Percentiles rank a stretch among this genome's conserved stretches.
Evolutionary conservation across 2,329 filamentous ascomycete species (phyloP).

Genomic region (Aureobasidium sp.): DNA sequence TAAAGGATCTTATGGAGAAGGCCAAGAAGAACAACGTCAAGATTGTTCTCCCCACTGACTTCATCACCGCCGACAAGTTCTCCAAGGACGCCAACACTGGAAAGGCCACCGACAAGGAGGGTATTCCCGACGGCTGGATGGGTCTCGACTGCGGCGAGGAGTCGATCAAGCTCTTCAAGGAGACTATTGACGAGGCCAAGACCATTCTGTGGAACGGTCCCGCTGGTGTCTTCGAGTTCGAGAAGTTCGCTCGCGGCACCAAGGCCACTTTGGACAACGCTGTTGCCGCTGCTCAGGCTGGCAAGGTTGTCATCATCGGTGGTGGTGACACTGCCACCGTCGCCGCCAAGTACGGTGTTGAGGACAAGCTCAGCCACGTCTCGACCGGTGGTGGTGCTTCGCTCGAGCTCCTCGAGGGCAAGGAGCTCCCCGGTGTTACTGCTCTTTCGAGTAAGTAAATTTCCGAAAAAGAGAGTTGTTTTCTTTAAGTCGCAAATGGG

Average conservation of each 20-base stretch:
- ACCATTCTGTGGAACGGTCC: constrained; percentile 99
- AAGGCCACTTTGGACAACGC: constrained; percentile 93
- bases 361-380: constrained; percentile 98
- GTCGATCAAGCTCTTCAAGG: constrained; percentile 88
- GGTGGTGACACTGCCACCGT: constrained; percentile 99
- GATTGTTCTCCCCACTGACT: constrained; percentile 94
- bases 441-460: constrained; percentile 83
- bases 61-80: constrained; percentile 97
- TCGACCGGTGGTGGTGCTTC: constrained; percentile 97
- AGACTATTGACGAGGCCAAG: constrained; percentile 87
- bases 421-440: constrained; percentile 93
- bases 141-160: constrained; percentile 95
- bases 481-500: constrained; percentile 13
- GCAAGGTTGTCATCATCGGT: constrained; percentile 98
- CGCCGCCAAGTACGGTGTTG: constrained; percentile 95
- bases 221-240: constrained; percentile 97
- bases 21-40: constrained; percentile 97
- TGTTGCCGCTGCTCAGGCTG: constrained; percentile 80
- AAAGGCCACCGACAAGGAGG: constrained; percentile 84
- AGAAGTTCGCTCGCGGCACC: constrained; percentile 92
- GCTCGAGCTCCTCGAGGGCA: constrained; percentile 97
- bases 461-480: not conserved
- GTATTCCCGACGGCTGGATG: constrained; percentile 98
- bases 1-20: constrained; percentile 89
- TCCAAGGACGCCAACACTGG: constrained; percentile 83